These are phyloP conservation scores for Podospora pseudopauciseta DNA, from an alignment of 495 filamentous ascomycete species.

Conservation along the genomic window DNA sequence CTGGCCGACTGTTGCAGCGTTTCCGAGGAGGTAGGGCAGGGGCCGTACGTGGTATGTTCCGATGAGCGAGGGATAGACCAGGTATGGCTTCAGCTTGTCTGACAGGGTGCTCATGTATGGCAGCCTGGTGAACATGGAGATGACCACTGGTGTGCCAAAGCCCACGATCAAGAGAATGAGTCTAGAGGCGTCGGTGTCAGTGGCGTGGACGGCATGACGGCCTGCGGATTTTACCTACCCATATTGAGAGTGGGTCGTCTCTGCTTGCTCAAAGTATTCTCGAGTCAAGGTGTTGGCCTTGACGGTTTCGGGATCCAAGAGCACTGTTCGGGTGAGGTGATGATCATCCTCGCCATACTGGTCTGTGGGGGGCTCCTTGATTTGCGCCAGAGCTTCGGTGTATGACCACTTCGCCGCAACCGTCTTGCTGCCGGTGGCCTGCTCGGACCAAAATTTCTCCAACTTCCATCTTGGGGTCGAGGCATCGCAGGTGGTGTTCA, in stretches of 20 bases:
- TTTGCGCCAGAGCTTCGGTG: conserved; percentile 16
- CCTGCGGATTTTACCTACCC: not conserved
- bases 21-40: conserved; percentile 29
- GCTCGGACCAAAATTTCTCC: conserved; percentile 33
- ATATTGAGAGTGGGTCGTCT: conserved; percentile 5
- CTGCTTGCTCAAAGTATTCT: conserved; percentile 11
- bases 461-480: conserved; percentile 23
- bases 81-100: conserved; percentile 27
- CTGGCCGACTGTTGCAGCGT: conserved; percentile 41
- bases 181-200: not conserved
- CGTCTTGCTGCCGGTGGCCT: conserved; percentile 6
- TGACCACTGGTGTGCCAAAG: conserved; percentile 30
- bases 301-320: conserved; percentile 22
- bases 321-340: conserved; percentile 29
- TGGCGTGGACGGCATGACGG: not conserved
- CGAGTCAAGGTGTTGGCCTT: conserved; percentile 5
- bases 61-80: conserved; percentile 33
- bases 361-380: not conserved
- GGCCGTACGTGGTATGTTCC: conserved; percentile 31
- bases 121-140: conserved; percentile 29
- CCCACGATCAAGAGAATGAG: conserved; percentile 28
- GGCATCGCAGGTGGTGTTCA: conserved; percentile 28
- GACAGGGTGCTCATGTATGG: conserved; percentile 23
- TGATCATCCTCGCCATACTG: conserved; percentile 12
- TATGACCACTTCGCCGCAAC: conserved; percentile 19